phyloP scores from a whole-genome alignment of 2,329 filamentous ascomycete genomes.

The Paecilomyces niveus region DNA sequence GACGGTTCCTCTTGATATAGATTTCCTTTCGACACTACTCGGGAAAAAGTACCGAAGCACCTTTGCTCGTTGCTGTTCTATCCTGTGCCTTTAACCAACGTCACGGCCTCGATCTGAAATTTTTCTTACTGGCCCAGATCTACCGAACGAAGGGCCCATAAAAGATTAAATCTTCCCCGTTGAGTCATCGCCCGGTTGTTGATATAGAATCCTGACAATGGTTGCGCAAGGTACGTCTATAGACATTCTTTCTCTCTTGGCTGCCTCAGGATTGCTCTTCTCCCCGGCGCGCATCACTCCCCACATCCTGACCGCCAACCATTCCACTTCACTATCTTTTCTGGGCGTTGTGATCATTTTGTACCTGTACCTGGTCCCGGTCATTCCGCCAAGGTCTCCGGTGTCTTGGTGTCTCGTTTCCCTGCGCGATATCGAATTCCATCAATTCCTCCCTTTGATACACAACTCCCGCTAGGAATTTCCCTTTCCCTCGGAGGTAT shows the following conservation, averaged over 20 bases:
- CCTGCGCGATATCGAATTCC: neutral
- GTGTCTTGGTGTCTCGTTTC: neutral
- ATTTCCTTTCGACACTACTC: neutral
- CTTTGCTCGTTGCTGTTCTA: neutral
- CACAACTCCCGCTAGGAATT: neutral
- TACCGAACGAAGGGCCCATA: neutral
- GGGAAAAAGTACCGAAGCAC: neutral
- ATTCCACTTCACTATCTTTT: neutral
- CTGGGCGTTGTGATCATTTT: neutral
- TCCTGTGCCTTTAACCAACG: neutral
- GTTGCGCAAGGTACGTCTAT: neutral
- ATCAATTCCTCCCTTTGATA: neutral
- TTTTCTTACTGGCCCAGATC: neutral
- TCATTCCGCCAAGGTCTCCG: neutral
- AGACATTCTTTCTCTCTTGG: neutral
- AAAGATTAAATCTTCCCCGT: neutral
- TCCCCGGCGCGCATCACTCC: neutral
- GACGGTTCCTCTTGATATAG: neutral
- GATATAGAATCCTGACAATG: neutral
- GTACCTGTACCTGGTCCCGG: neutral
- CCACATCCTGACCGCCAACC: neutral
- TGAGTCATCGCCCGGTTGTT: neutral
- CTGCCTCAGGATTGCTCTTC: neutral
- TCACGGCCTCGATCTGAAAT: neutral
- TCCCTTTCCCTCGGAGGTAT: neutral